Base-by-base conservation (phyloP, 257 asterid genomes). In the Solanum arcanum region DNA sequence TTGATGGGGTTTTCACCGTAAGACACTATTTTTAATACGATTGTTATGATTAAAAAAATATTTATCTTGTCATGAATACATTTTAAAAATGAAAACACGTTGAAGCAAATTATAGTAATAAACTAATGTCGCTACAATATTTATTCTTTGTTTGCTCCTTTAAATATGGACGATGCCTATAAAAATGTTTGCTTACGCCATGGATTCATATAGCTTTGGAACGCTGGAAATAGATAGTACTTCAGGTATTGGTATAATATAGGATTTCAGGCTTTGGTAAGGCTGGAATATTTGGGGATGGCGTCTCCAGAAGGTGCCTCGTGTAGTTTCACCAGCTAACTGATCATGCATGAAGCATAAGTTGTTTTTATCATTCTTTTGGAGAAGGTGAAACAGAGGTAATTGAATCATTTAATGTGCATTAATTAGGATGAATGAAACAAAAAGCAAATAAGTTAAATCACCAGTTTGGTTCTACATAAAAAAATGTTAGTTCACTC, bases 251-350 rank as follows among this genome's bases (percentile, higher is more conserved):
- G 86, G 88, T 9, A 75, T 7, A n/a, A 20, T 5, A 15, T n/a
- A 77, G 35, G 6, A 85, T 31, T 31, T 46, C 83, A 46, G 87
- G 69, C 47, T 46, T 42, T 31, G 69, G 69, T 15, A 68, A 33
- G 47, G 49, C 10, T 20, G 81, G 29, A 35, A 73, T 2, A 35
- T 73, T 9, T 31, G 25, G 80, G 15, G 42, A 18, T 29, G 70
- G 60, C 77, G 13, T 29, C 49, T 60, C 91, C 1, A 87, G 83
- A 83, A 91, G 88, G 76, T 6, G 73, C 42, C 93, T 72, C 0
- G 91, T 1, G 86, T 87, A 59, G 46, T 87, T 59, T 83, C 83
- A 8, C 74, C 87, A 46, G 74, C n/a, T 62, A 86, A 82, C 76
- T n/a, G 66, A 90, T 85, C 49, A 76, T 88, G 15, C n/a, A 86